Base-by-base conservation (phyloP, 2,329 filamentous ascomycete species). In the Aspergillus hiratsukae region DNA sequence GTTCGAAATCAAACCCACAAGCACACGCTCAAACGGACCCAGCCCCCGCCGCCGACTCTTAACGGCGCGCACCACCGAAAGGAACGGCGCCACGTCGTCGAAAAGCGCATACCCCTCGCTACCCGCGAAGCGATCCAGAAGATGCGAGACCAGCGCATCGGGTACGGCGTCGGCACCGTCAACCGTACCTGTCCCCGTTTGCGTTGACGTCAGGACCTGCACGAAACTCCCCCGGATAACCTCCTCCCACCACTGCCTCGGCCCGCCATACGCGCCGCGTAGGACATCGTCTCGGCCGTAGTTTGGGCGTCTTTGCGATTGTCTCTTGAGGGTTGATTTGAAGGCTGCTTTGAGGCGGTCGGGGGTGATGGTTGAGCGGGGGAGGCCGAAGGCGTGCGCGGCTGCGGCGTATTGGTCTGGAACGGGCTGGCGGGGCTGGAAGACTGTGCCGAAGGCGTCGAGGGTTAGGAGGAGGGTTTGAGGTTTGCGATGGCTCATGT, bases 371-470 rank as follows among this genome's bases (percentile, higher is more conserved):
- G 55, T 27, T 6, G 62, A 56, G n/a, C 53, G 65, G 48, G 65
- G 64, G 25, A 78, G 59, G 19, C 73, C 69, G 60, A 71, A 75
- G 53, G 66, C 54, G 56, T 70, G 66, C 14, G 76, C 76, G 49
- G 70, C 64, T 10, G 70, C 60, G 27, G 72, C 65, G 64, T 79
- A 79, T 60, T 77, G 74, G 7, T 68, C 63, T 6, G 72, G 65
- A 31, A 79, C 63, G 1, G 76, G 70, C 3, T 63, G 60, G 55
- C 71, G 71, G 0, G 77, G 76, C 51, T 73, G 61, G 61, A 78
- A 78, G 49, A 79, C 58, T 3, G 77, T 79, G 23, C 70, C 72
- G 55, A 78, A 76, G 35, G 76, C 76, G 63, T 79, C 77, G 43
- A 79, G 64, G 35, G 76, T 78, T 21, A 79, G 66, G 35, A 78